phyloP scores from a whole-genome alignment of 768 basidiomycete species.

The Amanita thiersii region DNA sequence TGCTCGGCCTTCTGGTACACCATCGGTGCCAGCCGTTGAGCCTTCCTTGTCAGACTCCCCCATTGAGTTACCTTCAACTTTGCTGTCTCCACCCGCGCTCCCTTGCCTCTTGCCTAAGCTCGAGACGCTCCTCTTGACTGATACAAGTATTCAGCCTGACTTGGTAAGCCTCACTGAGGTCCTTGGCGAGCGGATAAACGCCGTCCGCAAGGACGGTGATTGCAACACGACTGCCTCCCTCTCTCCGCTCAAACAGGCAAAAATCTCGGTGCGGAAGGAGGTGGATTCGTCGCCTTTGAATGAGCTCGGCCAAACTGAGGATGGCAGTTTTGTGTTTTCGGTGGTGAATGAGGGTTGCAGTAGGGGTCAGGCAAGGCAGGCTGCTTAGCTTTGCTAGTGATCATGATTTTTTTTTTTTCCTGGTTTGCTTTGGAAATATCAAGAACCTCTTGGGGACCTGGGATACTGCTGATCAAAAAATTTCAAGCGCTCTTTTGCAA shows the following conservation, averaged over 20 bases:
- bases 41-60: background rate
- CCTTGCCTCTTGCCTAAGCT: constrained; percentile 5
- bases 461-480: too few species aligned
- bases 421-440: too few species aligned
- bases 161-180: constrained; percentile 1
- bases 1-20: background rate
- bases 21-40: background rate
- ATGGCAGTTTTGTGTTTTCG: too few species aligned
- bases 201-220: background rate
- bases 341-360: too few species aligned
- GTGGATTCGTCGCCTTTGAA: background rate
- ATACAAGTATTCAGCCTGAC: background rate
- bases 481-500: too few species aligned
- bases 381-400: too few species aligned
- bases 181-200: constrained; percentile 1
- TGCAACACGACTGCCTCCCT: background rate
- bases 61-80: background rate
- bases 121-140: background rate
- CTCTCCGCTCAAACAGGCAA: constrained; percentile 1
- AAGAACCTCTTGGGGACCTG: too few species aligned
- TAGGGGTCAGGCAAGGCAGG: too few species aligned
- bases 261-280: constrained; percentile 1
- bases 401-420: too few species aligned
- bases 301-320: too few species aligned
- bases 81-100: background rate